phyloP scores from a whole-genome alignment of 805 yeast genomes.

The Candida yuanshanica region DNA sequence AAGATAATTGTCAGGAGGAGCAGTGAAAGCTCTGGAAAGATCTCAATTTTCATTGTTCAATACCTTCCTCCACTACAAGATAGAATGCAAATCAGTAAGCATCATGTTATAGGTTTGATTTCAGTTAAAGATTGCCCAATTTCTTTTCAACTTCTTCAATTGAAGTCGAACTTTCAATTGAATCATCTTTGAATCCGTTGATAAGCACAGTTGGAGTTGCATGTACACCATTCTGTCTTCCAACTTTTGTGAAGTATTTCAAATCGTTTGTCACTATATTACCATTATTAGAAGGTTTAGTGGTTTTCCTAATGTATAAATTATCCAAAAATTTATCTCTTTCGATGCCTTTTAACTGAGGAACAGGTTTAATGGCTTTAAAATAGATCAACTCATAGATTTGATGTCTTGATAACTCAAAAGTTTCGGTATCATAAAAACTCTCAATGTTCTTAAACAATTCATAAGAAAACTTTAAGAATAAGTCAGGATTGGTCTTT shows the following conservation, averaged over 20 bases:
- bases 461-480: conserved; percentile 51
- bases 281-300: conserved; percentile 46
- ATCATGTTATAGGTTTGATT: neutral
- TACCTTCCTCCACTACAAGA: neutral
- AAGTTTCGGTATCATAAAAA: conserved; percentile 59
- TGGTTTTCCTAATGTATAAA: conserved; percentile 20
- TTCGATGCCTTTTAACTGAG: conserved; percentile 13
- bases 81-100: neutral
- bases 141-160: conserved; percentile 32
- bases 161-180: conserved; percentile 59
- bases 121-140: conserved; percentile 3
- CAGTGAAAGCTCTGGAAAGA: too few relatives aligned
- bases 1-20: too few relatives aligned
- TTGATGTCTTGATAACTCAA: conserved; percentile 47
- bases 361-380: conserved; percentile 38
- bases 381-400: conserved; percentile 48
- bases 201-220: conserved; percentile 77
- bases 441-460: conserved; percentile 49
- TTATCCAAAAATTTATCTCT: conserved; percentile 27
- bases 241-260: conserved; percentile 67
- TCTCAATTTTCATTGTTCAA: too few relatives aligned
- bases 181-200: conserved; percentile 56
- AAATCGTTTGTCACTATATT: conserved; percentile 54
- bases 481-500: conserved; percentile 42
- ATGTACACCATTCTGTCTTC: conserved; percentile 74